Evolutionary conservation across 2,329 filamentous ascomycete genomes (phyloP).

Genomic region (Cryphonectria radicalis): DNA sequence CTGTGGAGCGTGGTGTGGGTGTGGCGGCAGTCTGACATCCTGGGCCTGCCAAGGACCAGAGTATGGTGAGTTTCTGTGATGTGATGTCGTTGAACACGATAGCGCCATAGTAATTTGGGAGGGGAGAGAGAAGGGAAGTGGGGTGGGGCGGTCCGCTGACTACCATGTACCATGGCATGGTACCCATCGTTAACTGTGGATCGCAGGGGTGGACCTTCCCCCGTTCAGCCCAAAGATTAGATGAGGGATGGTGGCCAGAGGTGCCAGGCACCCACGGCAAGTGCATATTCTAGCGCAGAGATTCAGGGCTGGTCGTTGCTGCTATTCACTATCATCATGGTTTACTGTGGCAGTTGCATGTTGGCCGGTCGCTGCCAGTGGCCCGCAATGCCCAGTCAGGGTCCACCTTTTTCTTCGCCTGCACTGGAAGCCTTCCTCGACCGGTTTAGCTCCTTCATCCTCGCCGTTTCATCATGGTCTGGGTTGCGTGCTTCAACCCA

Average conservation of each 20-base stretch:
- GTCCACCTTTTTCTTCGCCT: constrained; percentile 11
- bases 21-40: neutral
- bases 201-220: neutral
- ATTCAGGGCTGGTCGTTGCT: neutral
- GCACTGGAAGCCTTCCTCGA: constrained; percentile 21
- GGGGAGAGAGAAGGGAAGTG: neutral
- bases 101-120: neutral
- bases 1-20: neutral
- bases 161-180: neutral
- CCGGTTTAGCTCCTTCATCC: constrained; percentile 15
- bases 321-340: neutral
- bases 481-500: constrained; percentile 12
- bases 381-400: neutral
- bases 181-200: neutral
- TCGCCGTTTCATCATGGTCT: constrained; percentile 19
- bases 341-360: neutral
- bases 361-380: neutral
- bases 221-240: neutral
- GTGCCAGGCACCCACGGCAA: neutral
- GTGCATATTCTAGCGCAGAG: neutral
- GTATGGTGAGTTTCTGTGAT: neutral
- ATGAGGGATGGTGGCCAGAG: neutral
- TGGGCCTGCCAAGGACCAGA: constrained; percentile 3
- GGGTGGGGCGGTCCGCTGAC: neutral
- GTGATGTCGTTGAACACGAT: constrained; percentile 1